phyloP scores from a whole-genome alignment of 2,329 filamentous ascomycete species.

The Coccinonectria pachysandricola region DNA sequence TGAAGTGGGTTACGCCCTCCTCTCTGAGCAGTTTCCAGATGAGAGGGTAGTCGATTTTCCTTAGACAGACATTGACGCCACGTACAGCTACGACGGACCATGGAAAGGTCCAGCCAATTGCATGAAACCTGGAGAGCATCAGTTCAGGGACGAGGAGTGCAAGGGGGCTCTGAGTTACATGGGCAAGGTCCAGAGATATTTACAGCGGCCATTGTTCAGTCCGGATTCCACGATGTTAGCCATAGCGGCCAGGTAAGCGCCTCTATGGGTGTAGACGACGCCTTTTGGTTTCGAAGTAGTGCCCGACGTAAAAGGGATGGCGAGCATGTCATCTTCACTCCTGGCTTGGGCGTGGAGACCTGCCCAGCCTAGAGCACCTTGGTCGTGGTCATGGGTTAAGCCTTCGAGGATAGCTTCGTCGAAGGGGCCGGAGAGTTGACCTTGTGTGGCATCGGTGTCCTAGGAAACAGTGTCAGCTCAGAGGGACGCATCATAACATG shows the following conservation, averaged over 20 bases:
- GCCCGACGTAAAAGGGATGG: slow-evolving; percentile 87
- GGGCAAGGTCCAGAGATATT: slow-evolving; percentile 84
- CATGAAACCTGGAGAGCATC: slow-evolving; percentile 44
- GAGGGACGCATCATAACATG: slow-evolving; percentile 1
- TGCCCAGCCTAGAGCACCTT: slow-evolving; percentile 62
- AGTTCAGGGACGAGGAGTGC: background rate
- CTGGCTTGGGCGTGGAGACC: slow-evolving; percentile 59
- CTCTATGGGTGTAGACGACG: slow-evolving; percentile 82
- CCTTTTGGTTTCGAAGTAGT: slow-evolving; percentile 90
- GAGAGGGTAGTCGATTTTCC: slow-evolving; percentile 88
- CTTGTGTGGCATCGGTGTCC: slow-evolving; percentile 70
- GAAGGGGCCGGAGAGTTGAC: slow-evolving; percentile 67
- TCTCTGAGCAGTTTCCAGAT: slow-evolving; percentile 86
- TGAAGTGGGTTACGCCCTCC: slow-evolving; percentile 87
- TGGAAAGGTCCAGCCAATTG: slow-evolving; percentile 74
- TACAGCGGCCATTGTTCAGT: slow-evolving; percentile 64
- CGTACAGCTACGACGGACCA: slow-evolving; percentile 89
- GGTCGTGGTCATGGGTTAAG: slow-evolving; percentile 56
- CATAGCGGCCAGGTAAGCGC: slow-evolving; percentile 73
- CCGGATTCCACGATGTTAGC: slow-evolving; percentile 84
- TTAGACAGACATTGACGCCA: slow-evolving; percentile 88
- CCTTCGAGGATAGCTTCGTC: slow-evolving; percentile 78
- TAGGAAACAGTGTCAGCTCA: slow-evolving; percentile 24
- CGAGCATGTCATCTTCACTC: slow-evolving; percentile 72
- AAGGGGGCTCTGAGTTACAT: slow-evolving; percentile 52